phyloP scores from a whole-genome alignment of 805 yeast species.

The Ogataea trehalophila region DNA sequence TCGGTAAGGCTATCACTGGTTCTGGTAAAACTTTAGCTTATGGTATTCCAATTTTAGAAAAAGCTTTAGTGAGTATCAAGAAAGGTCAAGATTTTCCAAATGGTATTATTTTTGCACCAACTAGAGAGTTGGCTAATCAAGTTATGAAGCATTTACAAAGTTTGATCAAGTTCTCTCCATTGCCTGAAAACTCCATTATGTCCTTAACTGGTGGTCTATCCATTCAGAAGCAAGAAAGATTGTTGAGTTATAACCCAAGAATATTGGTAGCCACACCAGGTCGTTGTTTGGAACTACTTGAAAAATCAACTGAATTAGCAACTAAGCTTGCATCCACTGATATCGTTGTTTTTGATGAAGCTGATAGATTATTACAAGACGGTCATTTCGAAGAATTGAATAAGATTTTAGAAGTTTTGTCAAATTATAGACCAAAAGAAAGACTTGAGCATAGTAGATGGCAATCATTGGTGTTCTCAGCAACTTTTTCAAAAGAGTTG shows the following conservation, averaged over 20 bases:
- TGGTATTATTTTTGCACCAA: conserved; percentile 87
- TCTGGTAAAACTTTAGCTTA: conserved; percentile 96
- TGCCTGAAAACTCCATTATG: conserved; percentile 47
- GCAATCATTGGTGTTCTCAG: conserved; percentile 93
- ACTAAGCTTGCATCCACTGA: conserved; percentile 42
- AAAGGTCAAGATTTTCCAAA: conserved; percentile 40
- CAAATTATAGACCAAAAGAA: conserved; percentile 42
- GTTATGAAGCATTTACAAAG: conserved; percentile 73
- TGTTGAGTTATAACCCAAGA: conserved; percentile 67
- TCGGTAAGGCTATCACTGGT: conserved; percentile 97
- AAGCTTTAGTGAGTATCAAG: conserved; percentile 30
- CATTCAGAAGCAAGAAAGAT: conserved; percentile 86
- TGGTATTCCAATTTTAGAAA: conserved; percentile 86
- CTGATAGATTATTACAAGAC: conserved; percentile 90
- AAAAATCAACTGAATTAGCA: conserved; percentile 48
- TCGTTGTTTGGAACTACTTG: conserved; percentile 75
- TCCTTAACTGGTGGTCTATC: conserved; percentile 93
- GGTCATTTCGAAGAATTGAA: conserved; percentile 95
- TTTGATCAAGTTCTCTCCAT: conserved; percentile 48
- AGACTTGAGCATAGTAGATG: conserved; percentile 36
- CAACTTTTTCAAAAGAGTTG: conserved; percentile 81
- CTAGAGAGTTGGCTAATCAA: conserved; percentile 94
- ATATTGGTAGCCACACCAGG: conserved; percentile 95
- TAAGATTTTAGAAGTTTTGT: conserved; percentile 64
- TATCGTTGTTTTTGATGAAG: conserved; percentile 80